phyloP scores from a whole-genome alignment of 108 stramenopile genomes.

The Tribonema minus region DNA sequence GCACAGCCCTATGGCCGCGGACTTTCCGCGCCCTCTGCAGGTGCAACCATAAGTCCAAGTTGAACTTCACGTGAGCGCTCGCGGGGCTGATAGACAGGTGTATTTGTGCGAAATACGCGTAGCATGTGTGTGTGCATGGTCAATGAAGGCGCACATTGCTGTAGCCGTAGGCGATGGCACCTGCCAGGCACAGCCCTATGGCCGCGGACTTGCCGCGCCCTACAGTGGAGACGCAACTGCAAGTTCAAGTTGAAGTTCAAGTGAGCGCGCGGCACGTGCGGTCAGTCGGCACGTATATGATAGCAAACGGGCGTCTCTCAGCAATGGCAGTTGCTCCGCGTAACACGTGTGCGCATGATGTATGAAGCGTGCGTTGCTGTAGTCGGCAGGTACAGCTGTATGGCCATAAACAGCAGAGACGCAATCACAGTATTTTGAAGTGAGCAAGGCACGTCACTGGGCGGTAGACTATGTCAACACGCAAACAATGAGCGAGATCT shows the following conservation, averaged over 20 bases:
- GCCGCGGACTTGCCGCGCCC: constrained; percentile 98
- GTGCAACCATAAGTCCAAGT: neutral
- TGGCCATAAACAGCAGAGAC: no score
- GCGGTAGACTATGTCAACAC: no score
- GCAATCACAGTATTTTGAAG: no score
- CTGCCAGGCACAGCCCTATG: constrained; percentile 91
- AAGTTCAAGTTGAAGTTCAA: neutral
- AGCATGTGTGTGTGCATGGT: no score
- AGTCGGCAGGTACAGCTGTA: neutral
- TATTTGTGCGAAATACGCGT: no score
- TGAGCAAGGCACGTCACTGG: no score
- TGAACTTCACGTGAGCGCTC: no score
- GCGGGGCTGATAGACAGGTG: no score
- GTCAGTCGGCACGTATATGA: neutral
- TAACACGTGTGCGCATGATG: neutral
- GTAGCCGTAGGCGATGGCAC: constrained; percentile 90
- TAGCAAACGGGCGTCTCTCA: neutral
- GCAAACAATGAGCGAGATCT: no score
- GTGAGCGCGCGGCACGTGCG: neutral
- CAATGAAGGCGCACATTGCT: no score
- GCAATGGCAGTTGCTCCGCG: neutral
- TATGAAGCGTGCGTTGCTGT: neutral
- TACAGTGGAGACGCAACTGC: neutral
- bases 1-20: constrained; percentile 94
- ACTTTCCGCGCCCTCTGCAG: constrained; percentile 91